These are phyloP conservation scores for Leucocoprinus leucothites DNA, from an alignment of 768 basidiomycete species.

Conservation along the genomic window DNA sequence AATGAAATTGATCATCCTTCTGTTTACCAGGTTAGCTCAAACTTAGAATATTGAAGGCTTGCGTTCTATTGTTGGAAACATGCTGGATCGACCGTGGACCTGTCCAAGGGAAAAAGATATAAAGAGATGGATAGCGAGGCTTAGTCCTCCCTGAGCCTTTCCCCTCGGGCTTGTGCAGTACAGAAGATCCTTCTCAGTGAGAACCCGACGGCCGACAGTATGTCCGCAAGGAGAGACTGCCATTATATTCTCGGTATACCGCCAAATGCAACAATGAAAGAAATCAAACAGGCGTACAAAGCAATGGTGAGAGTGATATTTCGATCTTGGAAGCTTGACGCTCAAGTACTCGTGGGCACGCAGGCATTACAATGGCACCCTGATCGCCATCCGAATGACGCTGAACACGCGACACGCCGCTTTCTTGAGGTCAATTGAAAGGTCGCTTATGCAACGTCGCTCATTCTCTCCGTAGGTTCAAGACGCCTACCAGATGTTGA, in stretches of 20 bases:
- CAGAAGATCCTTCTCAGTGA: background rate
- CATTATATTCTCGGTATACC: conserved; percentile 14
- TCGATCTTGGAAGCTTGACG: conserved; percentile 19
- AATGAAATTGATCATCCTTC: conserved; percentile 6
- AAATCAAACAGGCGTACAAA: conserved; percentile 60
- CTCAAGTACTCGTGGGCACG: conserved; percentile 18
- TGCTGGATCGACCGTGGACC: conserved; percentile 1
- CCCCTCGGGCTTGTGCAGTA: too few relatives aligned
- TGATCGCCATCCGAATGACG: conserved; percentile 56
- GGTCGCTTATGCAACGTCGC: conserved; percentile 3
- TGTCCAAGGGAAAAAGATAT: background rate
- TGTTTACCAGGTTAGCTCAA: background rate
- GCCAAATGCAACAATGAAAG: conserved; percentile 40
- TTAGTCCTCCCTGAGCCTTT: background rate
- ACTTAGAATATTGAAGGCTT: background rate
- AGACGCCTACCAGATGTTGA: conserved; percentile 52
- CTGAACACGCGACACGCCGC: conserved; percentile 48
- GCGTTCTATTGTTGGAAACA: conserved; percentile 9
- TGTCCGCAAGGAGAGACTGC: conserved; percentile 10
- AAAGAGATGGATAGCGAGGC: conserved; percentile 3
- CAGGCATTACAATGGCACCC: conserved; percentile 67
- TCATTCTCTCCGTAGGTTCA: conserved; percentile 36
- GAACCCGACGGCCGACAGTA: background rate
- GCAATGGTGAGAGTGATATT: conserved; percentile 41
- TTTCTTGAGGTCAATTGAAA: conserved; percentile 51